Base-by-base conservation (phyloP, 2,329 filamentous ascomycete genomes). In the Acarospora socialis region DNA sequence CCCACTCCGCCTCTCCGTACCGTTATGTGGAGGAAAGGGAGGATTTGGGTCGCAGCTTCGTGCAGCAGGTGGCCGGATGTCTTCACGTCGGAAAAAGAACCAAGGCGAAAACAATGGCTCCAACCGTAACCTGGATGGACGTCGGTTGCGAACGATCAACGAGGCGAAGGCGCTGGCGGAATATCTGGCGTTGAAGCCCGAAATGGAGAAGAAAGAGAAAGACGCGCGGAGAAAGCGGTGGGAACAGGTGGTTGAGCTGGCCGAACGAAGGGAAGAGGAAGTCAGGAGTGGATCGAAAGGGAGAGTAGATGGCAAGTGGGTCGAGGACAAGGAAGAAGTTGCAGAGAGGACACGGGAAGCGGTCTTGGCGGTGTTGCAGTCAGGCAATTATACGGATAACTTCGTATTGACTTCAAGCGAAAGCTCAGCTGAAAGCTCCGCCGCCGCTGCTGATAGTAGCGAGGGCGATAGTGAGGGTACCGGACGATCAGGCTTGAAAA, bases 21-120 rank as follows among this genome's bases (percentile, higher is more conserved):
- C 80, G 4, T 61, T 94, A 22, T 81, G 78, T 45, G 90, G 92
- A 61, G 92, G 92, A 52, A 98, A 98, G 53, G 90, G 90, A 56
- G 90, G 90, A 49, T 98, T 98, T 53, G 90, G 90, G 33, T 95
- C 87, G 2, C 92, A 98, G 55, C 74, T 98, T 21, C 82, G 92
- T 50, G 90, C 92, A 0, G 90, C 90, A 3, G 90, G 92, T 51
- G 90, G 92, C 23, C 87, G 92, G 60, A 98, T 98, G 90, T 92
- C 84, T 2, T 87, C 81, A n/a, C 73, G 76, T 45, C 92, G 92
- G 63, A 90, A 87, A 66, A 77, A 77, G 49, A 77, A 77, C 34
- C 73, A 81, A 46, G 77, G 73, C 32, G 83, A 92, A 21, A 77
- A 83, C 39, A 87, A 92, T 48, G 86, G 76, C 15, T 94, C 86